Base-by-base conservation (phyloP, 208 protist species). In the Trypanosoma theileri region DNA sequence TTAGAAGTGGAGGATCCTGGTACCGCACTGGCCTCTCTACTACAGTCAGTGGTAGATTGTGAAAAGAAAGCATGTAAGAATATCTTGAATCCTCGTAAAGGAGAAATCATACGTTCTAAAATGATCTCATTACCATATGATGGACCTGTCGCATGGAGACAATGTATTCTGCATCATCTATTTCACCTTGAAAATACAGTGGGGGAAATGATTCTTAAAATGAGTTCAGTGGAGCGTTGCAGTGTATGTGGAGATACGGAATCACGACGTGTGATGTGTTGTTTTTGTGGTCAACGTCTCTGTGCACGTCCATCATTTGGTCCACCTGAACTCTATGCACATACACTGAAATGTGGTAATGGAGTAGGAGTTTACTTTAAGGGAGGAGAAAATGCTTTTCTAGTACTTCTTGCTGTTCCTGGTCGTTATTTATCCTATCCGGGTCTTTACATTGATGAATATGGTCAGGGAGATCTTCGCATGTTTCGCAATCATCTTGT, bases 391-490 rank as follows among this genome's bases (percentile, higher is more conserved):
- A 83, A 81, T 13, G 52, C 35, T 24, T 73, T 90, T 11, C 51
- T 79, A 19, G 73, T 95, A 19, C 44, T 89, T 9, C 69, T 89
- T 53, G 79, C 84, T 21, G 65, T 81, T 3, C 56, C 64, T 12
- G 79, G 64, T 0, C 75, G 81, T 7, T 56, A 80, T 31, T 64
- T 77, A 41, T 12, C 61, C 3, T 53, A 77, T 28, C 48, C 16
- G 13, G 75, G 79, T n/a, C 68, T 85, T 50, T 95, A 95, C 81
- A 69, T 77, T 10, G 84, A 92, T 59, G 80, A 90, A 51, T 85
- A 84, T 64, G 89, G 82, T 10, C 82, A 89, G 44, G 74, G 57
- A 44, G 77, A 81, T 24, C 28, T 57, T 28, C 55, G 62, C 44
- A 61, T 87, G 50, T 66, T 54, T 31, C 74, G 75, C 41, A 80